Conservation (phyloP, 345 rosid genomes). For the Eucalyptus cloeziana region DNA sequence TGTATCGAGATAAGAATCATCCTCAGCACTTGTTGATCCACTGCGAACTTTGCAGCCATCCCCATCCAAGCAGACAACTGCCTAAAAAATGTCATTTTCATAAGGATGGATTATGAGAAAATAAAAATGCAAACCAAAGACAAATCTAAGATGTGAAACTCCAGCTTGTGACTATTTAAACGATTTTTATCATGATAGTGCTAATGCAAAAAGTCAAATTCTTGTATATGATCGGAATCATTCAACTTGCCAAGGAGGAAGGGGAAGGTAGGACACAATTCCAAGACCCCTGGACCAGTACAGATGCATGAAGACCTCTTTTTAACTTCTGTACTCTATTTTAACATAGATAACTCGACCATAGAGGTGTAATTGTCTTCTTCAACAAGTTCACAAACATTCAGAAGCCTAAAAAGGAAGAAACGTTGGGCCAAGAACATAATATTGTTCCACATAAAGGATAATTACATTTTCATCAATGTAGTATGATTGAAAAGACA, state of each 20-base stretch:
- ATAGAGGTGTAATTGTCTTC: background rate
- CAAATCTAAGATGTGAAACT: background rate
- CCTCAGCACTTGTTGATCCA: slow-evolving; percentile 34
- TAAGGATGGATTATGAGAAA: slow-evolving; percentile 1
- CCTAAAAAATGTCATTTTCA: slow-evolving; percentile 37
- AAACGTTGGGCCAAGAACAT: background rate
- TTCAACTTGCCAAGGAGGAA: background rate
- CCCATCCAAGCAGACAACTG: slow-evolving; percentile 98
- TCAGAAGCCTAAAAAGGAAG: background rate
- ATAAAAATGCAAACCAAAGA: background rate
- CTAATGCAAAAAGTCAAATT: background rate
- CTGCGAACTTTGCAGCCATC: slow-evolving; percentile 80
- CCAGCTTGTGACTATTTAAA: background rate
- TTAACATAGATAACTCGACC: background rate
- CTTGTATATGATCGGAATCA: background rate
- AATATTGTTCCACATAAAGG: background rate
- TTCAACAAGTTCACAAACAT: background rate
- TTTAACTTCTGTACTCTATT: background rate
- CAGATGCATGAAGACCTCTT: background rate
- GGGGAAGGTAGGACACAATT: background rate
- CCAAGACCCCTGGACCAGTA: background rate
- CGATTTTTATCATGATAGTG: background rate
- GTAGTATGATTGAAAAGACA: slow-evolving; percentile 84
- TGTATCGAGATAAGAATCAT: slow-evolving; percentile 66
- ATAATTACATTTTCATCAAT: slow-evolving; percentile 92